Base-by-base conservation (phyloP, 2,329 filamentous ascomycete species). In the Diaporthe sp. region DNA sequence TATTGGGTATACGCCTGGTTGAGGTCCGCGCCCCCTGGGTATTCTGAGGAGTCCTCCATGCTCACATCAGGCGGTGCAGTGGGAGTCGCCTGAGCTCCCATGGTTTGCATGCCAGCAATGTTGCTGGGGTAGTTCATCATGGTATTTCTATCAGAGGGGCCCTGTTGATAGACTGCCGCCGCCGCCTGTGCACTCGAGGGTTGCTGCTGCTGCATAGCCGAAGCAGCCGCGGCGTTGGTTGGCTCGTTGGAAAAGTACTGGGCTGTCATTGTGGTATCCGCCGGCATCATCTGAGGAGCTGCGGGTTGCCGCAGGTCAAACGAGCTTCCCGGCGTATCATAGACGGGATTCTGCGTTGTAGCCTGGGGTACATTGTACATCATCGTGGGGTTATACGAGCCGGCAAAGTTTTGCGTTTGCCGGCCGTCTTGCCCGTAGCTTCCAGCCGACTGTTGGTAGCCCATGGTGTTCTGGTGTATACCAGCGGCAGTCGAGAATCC, bases 291-390 rank as follows among this genome's bases (percentile, higher is more conserved):
- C 82, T 95, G 93, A 85, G 97, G 90, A 76, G 90, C 91, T 88
- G 93, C 91, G 85, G 93, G 90, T 82, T 95, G 94, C 86, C 93
- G 92, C 79, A 92, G 87, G 81, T 92, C 89, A 86, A 95, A 97
- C 81, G 92, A 92, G 85, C 92, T 89, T 82, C 92, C 74, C 38
- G 68, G 91, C 81, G 91, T 86, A 84, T 96, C 94, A 86, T 97
- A 97, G 85, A 93, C 87, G 86, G 90, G 83, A 85, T 86, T 87
- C 84, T 91, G 90, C 77, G 88, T 85, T 76, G 86, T 87, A 80
- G 91, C 86, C 82, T 92, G 92, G 81, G 89, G 87, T 80, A 96
- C 93, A 85, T 92, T 92, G 87, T 97, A 97, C 89, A 97, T 92
- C 86, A 96, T 91, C 77, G 90, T 90, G 71, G 92, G 84, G 80